phyloP scores from a whole-genome alignment of 1,284 basidiomycete genomes.

The Stygiomarasmius scandens region DNA sequence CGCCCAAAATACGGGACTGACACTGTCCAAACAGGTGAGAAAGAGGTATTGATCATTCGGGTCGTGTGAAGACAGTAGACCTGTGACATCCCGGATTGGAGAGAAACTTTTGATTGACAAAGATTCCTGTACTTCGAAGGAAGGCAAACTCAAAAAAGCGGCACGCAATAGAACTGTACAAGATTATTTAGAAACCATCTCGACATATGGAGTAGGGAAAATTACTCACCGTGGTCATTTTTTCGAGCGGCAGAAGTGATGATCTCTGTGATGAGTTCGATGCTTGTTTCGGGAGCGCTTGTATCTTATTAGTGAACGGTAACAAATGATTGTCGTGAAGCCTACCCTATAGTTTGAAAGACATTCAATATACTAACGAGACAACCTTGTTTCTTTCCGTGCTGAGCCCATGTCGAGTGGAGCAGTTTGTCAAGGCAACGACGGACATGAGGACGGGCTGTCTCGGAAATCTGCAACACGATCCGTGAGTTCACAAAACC shows the following conservation, averaged over 20 bases:
- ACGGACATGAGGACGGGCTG: constrained; percentile 7
- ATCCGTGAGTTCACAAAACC: not conserved
- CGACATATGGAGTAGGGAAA: not conserved
- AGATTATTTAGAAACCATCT: constrained; percentile 8
- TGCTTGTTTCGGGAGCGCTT: constrained; percentile 30
- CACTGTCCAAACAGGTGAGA: constrained; percentile 58
- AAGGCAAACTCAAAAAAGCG: constrained; percentile 49
- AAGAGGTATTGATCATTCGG: constrained; percentile 68
- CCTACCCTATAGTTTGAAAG: constrained; percentile 27
- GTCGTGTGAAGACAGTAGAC: constrained; percentile 55
- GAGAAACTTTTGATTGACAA: constrained; percentile 34
- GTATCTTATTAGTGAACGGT: constrained; percentile 16
- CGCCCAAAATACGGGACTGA: constrained; percentile 67
- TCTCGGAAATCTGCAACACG: not conserved
- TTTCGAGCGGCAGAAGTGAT: constrained; percentile 35
- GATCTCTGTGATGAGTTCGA: constrained; percentile 43
- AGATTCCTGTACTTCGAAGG: constrained; percentile 25
- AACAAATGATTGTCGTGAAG: constrained; percentile 8
- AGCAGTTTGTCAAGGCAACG: constrained; percentile 21
- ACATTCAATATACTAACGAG: constrained; percentile 25
- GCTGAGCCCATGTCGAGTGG: constrained; percentile 17
- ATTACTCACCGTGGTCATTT: constrained; percentile 35
- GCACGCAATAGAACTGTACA: constrained; percentile 45
- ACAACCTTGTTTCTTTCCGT: constrained; percentile 19
- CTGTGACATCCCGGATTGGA: constrained; percentile 52